Percentiles rank a stretch among this genome's conserved stretches.
Conservation (phyloP, 139 green algal genomes). For the Desmodesmus armatus region DNA sequence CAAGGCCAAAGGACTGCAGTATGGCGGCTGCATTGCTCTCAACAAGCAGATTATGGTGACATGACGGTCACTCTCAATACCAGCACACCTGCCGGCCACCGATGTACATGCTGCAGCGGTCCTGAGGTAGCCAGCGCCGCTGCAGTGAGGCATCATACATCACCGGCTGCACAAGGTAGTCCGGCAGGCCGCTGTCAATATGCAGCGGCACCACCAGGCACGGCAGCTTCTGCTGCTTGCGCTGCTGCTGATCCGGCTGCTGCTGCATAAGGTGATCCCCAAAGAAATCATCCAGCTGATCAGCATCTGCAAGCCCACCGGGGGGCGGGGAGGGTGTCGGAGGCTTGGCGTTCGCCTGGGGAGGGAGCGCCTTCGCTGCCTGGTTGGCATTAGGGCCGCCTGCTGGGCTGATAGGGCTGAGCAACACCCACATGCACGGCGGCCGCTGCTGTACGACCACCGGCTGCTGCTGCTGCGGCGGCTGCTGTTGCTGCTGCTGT, state of each 20-base stretch:
- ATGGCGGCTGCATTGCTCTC: too few relatives aligned
- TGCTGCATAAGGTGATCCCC: not conserved
- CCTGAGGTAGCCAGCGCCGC: conserved; percentile 70
- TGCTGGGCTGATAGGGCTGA: too few relatives aligned
- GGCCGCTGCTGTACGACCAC: conserved; percentile 49
- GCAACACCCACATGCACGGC: conserved; percentile 81
- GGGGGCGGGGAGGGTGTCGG: too few relatives aligned
- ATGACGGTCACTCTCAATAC: too few relatives aligned
- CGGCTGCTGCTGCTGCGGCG: not conserved
- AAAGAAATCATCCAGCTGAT: too few relatives aligned
- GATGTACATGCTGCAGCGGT: conserved; percentile 86
- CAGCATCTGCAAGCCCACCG: too few relatives aligned
- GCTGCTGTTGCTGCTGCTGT: not conserved
- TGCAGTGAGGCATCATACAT: conserved; percentile 61
- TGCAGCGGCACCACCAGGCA: conserved; percentile 44
- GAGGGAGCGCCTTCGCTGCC: too few relatives aligned
- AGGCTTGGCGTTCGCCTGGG: too few relatives aligned
- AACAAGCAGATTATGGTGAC: too few relatives aligned
- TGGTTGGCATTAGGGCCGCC: too few relatives aligned
- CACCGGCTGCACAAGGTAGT: conserved; percentile 71
- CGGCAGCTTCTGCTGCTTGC: conserved; percentile 22
- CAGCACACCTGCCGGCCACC: conserved; percentile 60
- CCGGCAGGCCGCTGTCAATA: conserved; percentile 74
- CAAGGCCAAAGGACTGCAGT: too few relatives aligned
- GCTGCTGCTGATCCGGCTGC: not conserved